phyloP scores from a whole-genome alignment of 2,329 filamentous ascomycete genomes.

The Alternaria rosae region DNA sequence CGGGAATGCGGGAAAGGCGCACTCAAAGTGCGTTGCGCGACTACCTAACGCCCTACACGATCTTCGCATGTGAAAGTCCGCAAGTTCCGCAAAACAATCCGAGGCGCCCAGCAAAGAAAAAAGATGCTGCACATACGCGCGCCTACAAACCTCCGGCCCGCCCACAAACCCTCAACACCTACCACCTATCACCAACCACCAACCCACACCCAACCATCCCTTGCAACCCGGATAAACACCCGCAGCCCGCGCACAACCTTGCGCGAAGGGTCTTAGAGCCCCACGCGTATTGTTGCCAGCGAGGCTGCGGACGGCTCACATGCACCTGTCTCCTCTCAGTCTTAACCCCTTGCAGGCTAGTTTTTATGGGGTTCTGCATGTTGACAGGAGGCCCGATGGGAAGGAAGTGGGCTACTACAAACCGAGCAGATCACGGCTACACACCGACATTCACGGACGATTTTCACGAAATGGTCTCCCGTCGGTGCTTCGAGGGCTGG shows the following conservation, averaged over 20 bases:
- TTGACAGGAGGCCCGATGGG: not conserved
- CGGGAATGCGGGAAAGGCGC: not conserved
- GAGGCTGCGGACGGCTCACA: not conserved
- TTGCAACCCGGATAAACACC: not conserved
- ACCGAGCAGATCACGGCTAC: conserved; percentile 3
- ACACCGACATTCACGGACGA: conserved; percentile 6
- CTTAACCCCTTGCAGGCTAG: not conserved
- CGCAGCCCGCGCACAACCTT: not conserved
- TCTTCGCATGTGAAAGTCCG: not conserved
- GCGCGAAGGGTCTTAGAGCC: not conserved
- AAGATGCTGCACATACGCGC: not conserved
- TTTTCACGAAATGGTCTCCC: not conserved
- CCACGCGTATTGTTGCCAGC: not conserved
- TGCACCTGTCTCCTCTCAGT: not conserved
- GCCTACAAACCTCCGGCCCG: not conserved
- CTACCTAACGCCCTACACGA: not conserved
- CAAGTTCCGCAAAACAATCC: not conserved
- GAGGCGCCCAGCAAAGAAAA: not conserved
- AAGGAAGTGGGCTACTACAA: not conserved
- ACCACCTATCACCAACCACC: not conserved
- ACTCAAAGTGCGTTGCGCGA: not conserved
- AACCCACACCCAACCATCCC: not conserved
- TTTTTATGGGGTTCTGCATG: not conserved
- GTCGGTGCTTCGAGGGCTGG: not conserved
- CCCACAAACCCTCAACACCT: not conserved